Base-by-base conservation (phyloP, 176 grass and related monocot species). In the Aegilops umbellulata region DNA sequence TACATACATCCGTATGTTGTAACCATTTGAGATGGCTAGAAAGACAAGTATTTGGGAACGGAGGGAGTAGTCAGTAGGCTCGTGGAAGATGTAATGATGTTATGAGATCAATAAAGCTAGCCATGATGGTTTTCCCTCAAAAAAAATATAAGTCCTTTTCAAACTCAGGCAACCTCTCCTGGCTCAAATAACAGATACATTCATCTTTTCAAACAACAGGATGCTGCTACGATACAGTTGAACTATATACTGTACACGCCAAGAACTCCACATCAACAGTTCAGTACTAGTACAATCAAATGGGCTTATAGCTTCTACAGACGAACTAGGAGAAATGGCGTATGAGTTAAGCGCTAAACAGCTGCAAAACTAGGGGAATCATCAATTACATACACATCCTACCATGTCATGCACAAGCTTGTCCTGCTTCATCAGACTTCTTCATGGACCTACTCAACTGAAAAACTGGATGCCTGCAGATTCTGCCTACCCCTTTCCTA, bases 401-500 rank as follows among this genome's bases (percentile, higher is more conserved):
- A 79, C 65, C 38, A 57, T 62, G 81, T 93, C 89, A 94, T 79
- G 84, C 83, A 81, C 97, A 99, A 81, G 92, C 89, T 93, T 94
- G 91, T 65, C 89, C 90, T 27, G 85, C 87, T 93, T 94, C 92
- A 79, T 65, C 90, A 1, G 80, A 47, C 76, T 99, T 93, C 88
- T 93, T 99, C 80, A 91, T 90, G 23, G 94, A 97, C 70, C 80
- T 95, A 82, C 85, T 97, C 69, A 94, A 69, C 77, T 99, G 92
- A 79, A 99, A 93, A 32, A 94, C 92, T 27, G 90, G 97, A 57
- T 97, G 92, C 49, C 92, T 83, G 62, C 97, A 96, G 34, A 95
- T 86, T 71, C 86, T 99, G 29, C 86, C 86, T 27, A 94, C 93
- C 35, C 90, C 94, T 87, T 92, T 99, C 88, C 94, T 96, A 72